Evolutionary conservation across 129 eudicot genomes (phyloP).

Genomic region (Glebionis coronaria): DNA sequence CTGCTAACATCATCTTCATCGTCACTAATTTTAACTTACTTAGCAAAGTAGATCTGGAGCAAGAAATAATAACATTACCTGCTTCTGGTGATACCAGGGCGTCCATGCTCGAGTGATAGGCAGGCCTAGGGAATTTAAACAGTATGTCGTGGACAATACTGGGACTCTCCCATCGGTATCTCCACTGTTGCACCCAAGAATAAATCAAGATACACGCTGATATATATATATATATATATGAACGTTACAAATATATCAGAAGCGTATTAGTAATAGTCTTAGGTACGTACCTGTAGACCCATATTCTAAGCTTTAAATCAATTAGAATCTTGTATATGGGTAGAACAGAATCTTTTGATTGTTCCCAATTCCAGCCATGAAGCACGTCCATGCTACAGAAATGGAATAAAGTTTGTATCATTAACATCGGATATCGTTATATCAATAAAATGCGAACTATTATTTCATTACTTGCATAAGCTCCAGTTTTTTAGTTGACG

Average conservation of each 20-base stretch:
- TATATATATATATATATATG: background rate
- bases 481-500: constrained; percentile 60
- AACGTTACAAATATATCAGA: background rate
- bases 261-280: background rate
- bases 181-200: constrained; percentile 50
- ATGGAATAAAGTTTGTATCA: constrained; percentile 24
- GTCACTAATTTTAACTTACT: background rate
- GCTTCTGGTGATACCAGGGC: constrained; percentile 90
- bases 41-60: background rate
- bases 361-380: constrained; percentile 60
- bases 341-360: constrained; percentile 56
- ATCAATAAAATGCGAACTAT: background rate
- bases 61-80: constrained; percentile 37
- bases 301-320: no score
- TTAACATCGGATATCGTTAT: constrained; percentile 3
- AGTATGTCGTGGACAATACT: constrained; percentile 78
- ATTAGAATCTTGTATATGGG: no score
- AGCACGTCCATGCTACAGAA: no score
- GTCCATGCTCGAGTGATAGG: constrained; percentile 80
- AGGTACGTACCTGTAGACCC: no score
- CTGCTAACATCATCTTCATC: no score
- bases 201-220: no score
- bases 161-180: constrained; percentile 96
- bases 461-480: constrained; percentile 74
- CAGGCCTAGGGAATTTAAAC: constrained; percentile 62